Base-by-base conservation (phyloP, 352 stramenopile genomes). In the Pythium periplocum region DNA sequence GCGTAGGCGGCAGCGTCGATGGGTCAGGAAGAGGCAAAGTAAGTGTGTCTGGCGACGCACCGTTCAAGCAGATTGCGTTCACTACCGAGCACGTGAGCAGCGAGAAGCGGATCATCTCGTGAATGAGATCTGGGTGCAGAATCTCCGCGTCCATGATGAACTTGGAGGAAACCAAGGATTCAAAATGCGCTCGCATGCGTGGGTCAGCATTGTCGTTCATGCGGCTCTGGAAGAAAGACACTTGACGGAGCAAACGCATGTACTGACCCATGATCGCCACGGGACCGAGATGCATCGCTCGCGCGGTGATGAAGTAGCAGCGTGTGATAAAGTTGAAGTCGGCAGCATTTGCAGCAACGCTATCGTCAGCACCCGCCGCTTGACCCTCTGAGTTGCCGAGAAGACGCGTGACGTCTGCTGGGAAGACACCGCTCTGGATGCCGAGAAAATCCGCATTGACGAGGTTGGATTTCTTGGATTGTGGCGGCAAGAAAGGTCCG, bases 311-410 rank as follows among this genome's bases (percentile, higher is more conserved):
- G 63, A 98, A 99, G 64, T 98, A 99, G 59, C 88, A 98, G 39
- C 96, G 81, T 8, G 96, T 97, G 66, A 98, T 97, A 64, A 99
- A 99, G 59, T 93, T 96, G 67, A 98, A 98, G 32, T 97, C 65
- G 2, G 56, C 57, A 0, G 57, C 45, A n/a, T 60, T 60, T 6
- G 37, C 48, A 6, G 38, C 47, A 7, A 48, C 35, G 4, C 62
- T 57, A 39, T 67, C 62, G 31, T 68, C 57, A 9, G 61, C 59
- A 2, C n/a, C 12, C 8, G 34, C 41, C 40, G 45, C 26, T 12
- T 69, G 53, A 11, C 67, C 57, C 58, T 71, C 59, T 6, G 77
- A 53, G 39, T 57, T 61, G 4, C 64, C 66, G 1, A 89, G 48
- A 35, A 92, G 50, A 42, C 71, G 75, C 0, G 83, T 93, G 31